These are phyloP conservation scores for Lophium mytilinum DNA, from an alignment of 495 filamentous ascomycete species.

Conservation along the genomic window DNA sequence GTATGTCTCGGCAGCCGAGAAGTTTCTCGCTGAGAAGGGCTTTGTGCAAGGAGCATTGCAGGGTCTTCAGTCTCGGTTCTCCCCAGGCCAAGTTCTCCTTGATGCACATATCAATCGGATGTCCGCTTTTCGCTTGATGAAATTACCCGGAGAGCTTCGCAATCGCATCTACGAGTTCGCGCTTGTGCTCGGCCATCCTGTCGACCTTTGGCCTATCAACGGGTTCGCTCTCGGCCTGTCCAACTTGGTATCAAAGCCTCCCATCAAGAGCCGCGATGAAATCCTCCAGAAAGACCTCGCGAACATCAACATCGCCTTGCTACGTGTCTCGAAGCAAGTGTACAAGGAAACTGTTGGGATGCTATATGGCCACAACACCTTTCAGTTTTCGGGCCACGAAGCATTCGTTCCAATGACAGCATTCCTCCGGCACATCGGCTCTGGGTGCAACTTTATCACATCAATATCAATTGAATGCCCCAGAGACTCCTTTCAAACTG, in stretches of 20 bases:
- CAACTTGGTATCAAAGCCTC: too few relatives aligned
- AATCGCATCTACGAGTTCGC: slow-evolving; percentile 4
- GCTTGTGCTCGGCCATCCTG: background rate
- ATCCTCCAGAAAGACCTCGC: background rate
- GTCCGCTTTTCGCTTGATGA: slow-evolving; percentile 1
- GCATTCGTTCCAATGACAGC: background rate
- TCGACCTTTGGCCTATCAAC: slow-evolving; percentile 10
- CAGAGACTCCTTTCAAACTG: background rate
- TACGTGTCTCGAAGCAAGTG: slow-evolving; percentile 6
- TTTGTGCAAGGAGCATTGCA: too few relatives aligned
- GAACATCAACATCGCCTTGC: slow-evolving; percentile 2
- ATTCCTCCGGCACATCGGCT: background rate
- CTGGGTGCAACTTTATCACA: background rate
- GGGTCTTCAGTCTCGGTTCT: too few relatives aligned
- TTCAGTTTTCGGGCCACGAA: slow-evolving; percentile 1
- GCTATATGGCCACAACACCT: slow-evolving; percentile 6
- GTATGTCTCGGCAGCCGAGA: too few relatives aligned
- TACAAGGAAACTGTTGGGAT: slow-evolving; percentile 1
- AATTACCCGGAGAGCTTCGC: slow-evolving; percentile 6
- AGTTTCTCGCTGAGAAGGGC: too few relatives aligned
- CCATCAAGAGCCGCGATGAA: too few relatives aligned
- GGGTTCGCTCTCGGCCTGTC: too few relatives aligned
- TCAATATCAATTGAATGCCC: background rate
- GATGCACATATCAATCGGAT: too few relatives aligned
- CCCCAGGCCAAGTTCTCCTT: too few relatives aligned